Evolutionary conservation across 805 yeast species (phyloP), one percentile per base, ranked within the genome.

Genomic region (Candida nitratophila): DNA sequence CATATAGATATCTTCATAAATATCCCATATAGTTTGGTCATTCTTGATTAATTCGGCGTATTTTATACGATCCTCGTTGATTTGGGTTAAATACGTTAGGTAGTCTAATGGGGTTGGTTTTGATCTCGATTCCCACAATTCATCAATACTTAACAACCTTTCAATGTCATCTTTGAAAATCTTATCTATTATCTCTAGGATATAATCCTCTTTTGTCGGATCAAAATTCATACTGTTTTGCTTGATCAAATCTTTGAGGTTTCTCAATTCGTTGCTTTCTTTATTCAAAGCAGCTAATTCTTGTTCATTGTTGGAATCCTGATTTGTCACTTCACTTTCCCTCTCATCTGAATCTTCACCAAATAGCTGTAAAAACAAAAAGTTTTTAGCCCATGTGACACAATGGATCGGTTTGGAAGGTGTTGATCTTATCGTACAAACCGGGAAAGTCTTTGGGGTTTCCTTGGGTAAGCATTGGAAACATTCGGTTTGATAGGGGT

Each of bases 391-490:
- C 99, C 99, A 93, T 1, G 95, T 96, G 22, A 93, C 83, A 61
- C 96, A 89, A 59, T 93, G 99, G 6, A 93, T 83, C 0, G 97
- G 97, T 57, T 86, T 89, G 0, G 96, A 86, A 0, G 99, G 99
- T 0, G 99, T 93, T 6, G 96, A 87, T 50, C 99, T 73, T 46
- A 93, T 93, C 0, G 99, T 93, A 61, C 99, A 93, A 1, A 93
- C 96, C 0, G 99, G 97, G 61, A 80, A 93, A 0, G 93, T 75
- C 56, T 86, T 89, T 6, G 97, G 96, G 0, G 95, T 81, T 32
- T 81, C 93, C 56, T 91, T 88, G 5, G 83, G 78, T 22, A 81
- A 78, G 63, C 99, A 93, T 49, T 89, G 96, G 63, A 89, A 95
- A 64, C 99, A 93, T 65, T 93, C 99, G 2, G 95, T 80, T 40